Evolutionary conservation across 73 alveolate genomes (phyloP), one percentile per base, ranked within the genome.

Genomic region (Paramecium sonneborni): DNA sequence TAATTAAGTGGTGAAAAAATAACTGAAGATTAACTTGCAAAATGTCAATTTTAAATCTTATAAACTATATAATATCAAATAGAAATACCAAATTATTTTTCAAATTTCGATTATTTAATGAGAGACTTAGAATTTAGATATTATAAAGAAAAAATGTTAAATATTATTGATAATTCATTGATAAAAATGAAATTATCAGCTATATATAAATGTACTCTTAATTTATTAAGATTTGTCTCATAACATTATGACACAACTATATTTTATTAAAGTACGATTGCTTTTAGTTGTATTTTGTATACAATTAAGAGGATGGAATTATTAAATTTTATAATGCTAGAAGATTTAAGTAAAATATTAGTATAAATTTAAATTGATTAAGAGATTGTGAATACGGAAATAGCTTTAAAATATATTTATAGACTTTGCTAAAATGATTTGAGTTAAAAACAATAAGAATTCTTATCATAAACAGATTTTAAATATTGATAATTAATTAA

Each of bases 241-340:
- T 41, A 35, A 15, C 18, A 32, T 35, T 70, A 72, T 34, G 86
- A 72, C 20, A 72, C 57, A 12, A 70, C 86, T 3, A 34, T 72
- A 37, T 18, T 28, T 2, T 3, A 32, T 28, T 15, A 34, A 32
- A 23, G 32, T n/a, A 23, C 32, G 3, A 72, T 72, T 10, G 55
- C 58, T 14, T 72, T 15, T 72, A 41, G 86, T 14, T 72, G 86
- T 38, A 72, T 72, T 8, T 72, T 35, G 1, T 72, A 72, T 37
- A 72, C 62, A n/a, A n/a, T 72, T 7, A 35, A 72, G 37, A 72
- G 86, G 3, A 62, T 62, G 84, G 84, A 62, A 62, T 30, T 7
- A 14, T 15, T 62, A 3, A 26, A 62, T 30, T 62, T 14, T 26
- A 24, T 3, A 30, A 0, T 9, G 14, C 84, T 32, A 14, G 2